Base-by-base conservation (phyloP, 148 eudicot species). In the Selenicereus undatus region DNA sequence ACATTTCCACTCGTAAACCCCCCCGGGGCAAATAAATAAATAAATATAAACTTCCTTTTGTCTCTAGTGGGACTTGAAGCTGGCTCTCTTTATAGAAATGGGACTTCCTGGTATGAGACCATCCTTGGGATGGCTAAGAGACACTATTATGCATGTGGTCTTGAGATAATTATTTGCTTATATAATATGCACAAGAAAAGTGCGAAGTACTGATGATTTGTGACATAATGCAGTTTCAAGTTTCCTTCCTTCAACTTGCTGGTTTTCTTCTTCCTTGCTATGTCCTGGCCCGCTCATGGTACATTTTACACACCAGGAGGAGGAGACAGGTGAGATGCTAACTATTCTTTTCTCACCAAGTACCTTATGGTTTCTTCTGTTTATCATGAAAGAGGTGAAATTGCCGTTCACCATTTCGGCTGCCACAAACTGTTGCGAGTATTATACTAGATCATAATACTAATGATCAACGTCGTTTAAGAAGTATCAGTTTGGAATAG, bases 191-290 rank as follows among this genome's bases (percentile, higher is more conserved):
- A 30, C 3, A 45, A 52, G 74, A 50, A 50, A 71, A 14, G 42
- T 52, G 50, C 74, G 29, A 60, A 76, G 60, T 26, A n/a, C 73
- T 82, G 62, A 77, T 65, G 48, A 43, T 29, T 32, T 54, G 17
- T 74, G 0, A 56, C 32, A 54, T 60, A 24, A 73, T 87, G 84
- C 91, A 92, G 93, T 82, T 88, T 81, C 94, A 93, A 90, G 87
- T 93, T 69, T 89, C 92, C 12, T 71, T 93, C 83, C 90, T 93
- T 82, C 94, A 91, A 81, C 85, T 93, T 71, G 93, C 93, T 78
- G 97, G 93, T 76, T 88, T 93, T 88, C 90, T 93, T 82, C 89
- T 93, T 56, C 97, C 94, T 11, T 93, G 97, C 87, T 93, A 90
- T 76, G 97, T 86, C 21, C 81, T 93, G 83, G 93, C 81, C 48